A percentile compares a stretch with the other conserved stretches of the same genome.
These are phyloP conservation scores for Pilasporangium apinafurcum DNA, from an alignment of 352 stramenopile species.

Conservation along the genomic window DNA sequence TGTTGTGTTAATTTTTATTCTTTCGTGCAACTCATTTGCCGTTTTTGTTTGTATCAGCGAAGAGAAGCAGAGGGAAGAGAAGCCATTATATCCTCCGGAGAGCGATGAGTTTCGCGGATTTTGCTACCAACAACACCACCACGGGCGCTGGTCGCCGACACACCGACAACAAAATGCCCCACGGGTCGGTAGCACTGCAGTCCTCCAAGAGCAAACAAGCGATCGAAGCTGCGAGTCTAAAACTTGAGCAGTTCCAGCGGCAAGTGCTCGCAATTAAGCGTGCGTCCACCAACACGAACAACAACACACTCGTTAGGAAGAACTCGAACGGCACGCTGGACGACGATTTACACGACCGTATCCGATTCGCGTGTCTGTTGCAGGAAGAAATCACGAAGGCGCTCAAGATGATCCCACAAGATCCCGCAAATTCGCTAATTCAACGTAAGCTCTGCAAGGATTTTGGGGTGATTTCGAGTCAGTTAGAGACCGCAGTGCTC, in stretches of 20 bases:
- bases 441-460: constrained; percentile 79
- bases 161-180: constrained; percentile 5
- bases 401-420: constrained; percentile 46
- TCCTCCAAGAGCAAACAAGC: constrained; percentile 35
- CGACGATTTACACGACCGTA: constrained; percentile 78
- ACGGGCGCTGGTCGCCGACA: constrained; percentile 2
- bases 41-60: too few relatives aligned
- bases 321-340: constrained; percentile 24
- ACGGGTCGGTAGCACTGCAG: constrained; percentile 3
- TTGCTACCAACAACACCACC: constrained; percentile 16
- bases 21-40: too few relatives aligned
- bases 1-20: too few relatives aligned
- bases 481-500: constrained; percentile 61
- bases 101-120: constrained; percentile 74
- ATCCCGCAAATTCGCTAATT: constrained; percentile 57
- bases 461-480: constrained; percentile 69
- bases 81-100: too few relatives aligned
- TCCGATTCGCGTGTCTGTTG: constrained; percentile 76
- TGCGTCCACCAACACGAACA: constrained; percentile 14
- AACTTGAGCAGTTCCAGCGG: constrained; percentile 80
- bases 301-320: neutral
- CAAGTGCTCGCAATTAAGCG: constrained; percentile 78
- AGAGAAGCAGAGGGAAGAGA: too few relatives aligned
- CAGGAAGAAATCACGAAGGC: constrained; percentile 76
- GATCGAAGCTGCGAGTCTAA: constrained; percentile 63